These are phyloP conservation scores for Talaromyces sp. DNA, from an alignment of 2,329 filamentous ascomycete species.

Conservation along the genomic window DNA sequence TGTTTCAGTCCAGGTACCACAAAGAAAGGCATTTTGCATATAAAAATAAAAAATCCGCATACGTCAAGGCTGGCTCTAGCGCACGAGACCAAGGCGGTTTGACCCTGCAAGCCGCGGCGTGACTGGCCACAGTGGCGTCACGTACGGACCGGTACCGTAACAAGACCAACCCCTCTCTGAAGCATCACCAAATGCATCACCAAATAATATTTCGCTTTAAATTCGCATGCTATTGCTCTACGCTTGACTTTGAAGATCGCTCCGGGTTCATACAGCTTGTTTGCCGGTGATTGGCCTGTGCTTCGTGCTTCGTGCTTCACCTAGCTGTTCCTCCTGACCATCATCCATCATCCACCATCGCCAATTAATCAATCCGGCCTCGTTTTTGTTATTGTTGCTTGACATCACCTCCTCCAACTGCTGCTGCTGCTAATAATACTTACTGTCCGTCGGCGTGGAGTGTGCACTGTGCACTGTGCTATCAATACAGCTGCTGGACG, in stretches of 20 bases:
- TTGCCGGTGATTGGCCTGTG: not conserved
- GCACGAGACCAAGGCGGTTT: not conserved
- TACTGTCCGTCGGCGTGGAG: no score
- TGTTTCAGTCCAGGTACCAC: not conserved
- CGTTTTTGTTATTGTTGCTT: not conserved
- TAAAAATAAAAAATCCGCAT: not conserved
- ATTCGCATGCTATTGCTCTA: not conserved
- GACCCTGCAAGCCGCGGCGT: not conserved
- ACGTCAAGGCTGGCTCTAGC: conserved; percentile 2
- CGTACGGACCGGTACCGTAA: not conserved
- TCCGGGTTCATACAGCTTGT: not conserved
- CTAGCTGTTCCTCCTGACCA: not conserved
- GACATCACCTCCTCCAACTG: not conserved
- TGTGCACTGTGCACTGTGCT: not conserved
- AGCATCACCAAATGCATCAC: not conserved
- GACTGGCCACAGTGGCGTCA: not conserved
- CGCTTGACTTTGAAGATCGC: not conserved
- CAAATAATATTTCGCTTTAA: not conserved
- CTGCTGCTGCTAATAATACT: no score
- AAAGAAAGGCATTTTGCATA: not conserved
- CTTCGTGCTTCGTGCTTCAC: not conserved
- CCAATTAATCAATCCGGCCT: not conserved
- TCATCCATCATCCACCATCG: not conserved
- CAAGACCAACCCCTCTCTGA: not conserved
- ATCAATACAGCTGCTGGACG: conserved; percentile 15